Evolutionary conservation across 2,329 filamentous ascomycete genomes (phyloP).

Genomic region (Atkinsonella texensis): DNA sequence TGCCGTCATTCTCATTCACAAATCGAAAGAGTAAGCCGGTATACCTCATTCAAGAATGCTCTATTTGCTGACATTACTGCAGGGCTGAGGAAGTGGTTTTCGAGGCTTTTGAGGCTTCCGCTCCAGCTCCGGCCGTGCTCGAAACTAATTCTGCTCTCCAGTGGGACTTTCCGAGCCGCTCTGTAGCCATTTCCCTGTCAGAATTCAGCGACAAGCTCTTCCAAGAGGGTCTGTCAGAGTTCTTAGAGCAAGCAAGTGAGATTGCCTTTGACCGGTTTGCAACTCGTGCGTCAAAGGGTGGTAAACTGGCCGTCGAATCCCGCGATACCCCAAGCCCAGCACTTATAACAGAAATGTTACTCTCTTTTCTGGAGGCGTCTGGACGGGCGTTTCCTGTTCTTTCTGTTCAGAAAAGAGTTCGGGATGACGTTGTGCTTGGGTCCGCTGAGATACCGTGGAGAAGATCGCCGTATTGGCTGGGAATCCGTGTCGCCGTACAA

Average conservation of each 20-base stretch:
- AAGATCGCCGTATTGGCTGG: slow-evolving; percentile 48
- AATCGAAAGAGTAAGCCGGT: neutral
- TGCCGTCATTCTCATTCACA: slow-evolving; percentile 18
- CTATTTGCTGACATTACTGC: neutral
- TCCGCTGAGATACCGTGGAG: slow-evolving; percentile 45
- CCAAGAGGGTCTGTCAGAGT: slow-evolving; percentile 32
- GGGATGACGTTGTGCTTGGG: slow-evolving; percentile 47
- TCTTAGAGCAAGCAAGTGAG: slow-evolving; percentile 43
- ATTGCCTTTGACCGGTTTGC: slow-evolving; percentile 42
- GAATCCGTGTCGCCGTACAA: slow-evolving; percentile 45
- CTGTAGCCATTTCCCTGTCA: slow-evolving; percentile 31
- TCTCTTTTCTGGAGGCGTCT: slow-evolving; percentile 44
- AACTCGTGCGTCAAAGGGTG: slow-evolving; percentile 39
- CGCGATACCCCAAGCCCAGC: slow-evolving; percentile 46
- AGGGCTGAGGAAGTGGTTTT: slow-evolving; percentile 18
- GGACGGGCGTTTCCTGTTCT: slow-evolving; percentile 27
- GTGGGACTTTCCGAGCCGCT: slow-evolving; percentile 48
- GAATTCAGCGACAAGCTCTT: slow-evolving; percentile 25
- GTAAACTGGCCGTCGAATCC: slow-evolving; percentile 33
- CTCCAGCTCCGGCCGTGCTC: slow-evolving; percentile 38
- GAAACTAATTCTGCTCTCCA: slow-evolving; percentile 34
- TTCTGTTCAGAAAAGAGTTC: slow-evolving; percentile 42
- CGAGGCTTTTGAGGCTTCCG: slow-evolving; percentile 50
- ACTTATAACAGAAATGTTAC: slow-evolving; percentile 46
- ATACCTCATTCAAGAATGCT: neutral